Conservation (phyloP, 371 early-diverging fungal species). For the Lichtheimia hyalospora region DNA sequence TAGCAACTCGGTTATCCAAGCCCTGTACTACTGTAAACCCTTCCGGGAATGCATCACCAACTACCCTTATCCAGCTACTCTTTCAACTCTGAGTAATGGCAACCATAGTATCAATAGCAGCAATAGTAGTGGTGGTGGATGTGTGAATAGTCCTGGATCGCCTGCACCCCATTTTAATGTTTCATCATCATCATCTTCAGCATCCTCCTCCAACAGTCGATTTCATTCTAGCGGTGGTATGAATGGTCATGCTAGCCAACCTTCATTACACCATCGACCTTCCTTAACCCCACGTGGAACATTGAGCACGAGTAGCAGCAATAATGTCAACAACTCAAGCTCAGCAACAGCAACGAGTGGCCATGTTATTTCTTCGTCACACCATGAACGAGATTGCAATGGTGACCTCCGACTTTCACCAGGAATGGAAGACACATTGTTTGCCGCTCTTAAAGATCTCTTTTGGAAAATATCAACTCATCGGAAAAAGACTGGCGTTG, state of each 20-base stretch:
- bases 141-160: slow-evolving; percentile 7
- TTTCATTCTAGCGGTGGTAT: no score
- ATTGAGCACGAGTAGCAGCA: not conserved
- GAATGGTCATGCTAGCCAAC: slow-evolving; percentile 9
- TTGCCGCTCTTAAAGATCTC: slow-evolving; percentile 84
- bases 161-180: slow-evolving; percentile 13
- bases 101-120: not conserved
- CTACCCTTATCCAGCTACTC: slow-evolving; percentile 51
- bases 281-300: slow-evolving; percentile 7
- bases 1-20: slow-evolving; percentile 94
- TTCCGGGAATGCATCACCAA: slow-evolving; percentile 91
- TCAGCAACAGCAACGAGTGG: not conserved
- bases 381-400: slow-evolving; percentile 38
- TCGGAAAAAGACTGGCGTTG: slow-evolving; percentile 80
- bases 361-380: slow-evolving; percentile 7
- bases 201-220: slow-evolving; percentile 13
- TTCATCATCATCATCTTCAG: slow-evolving; percentile 27
- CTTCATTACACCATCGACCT: slow-evolving; percentile 16
- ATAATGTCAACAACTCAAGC: not conserved
- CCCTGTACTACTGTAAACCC: slow-evolving; percentile 92
- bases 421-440: slow-evolving; percentile 78
- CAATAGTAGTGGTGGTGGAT: no score
- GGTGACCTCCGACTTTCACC: slow-evolving; percentile 45
- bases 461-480: slow-evolving; percentile 84
- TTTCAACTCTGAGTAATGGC: slow-evolving; percentile 8